Evolutionary conservation across 805 yeast species (phyloP), one percentile per base, ranked within the genome.

Genomic region (Blastobotrys chiropterorum): DNA sequence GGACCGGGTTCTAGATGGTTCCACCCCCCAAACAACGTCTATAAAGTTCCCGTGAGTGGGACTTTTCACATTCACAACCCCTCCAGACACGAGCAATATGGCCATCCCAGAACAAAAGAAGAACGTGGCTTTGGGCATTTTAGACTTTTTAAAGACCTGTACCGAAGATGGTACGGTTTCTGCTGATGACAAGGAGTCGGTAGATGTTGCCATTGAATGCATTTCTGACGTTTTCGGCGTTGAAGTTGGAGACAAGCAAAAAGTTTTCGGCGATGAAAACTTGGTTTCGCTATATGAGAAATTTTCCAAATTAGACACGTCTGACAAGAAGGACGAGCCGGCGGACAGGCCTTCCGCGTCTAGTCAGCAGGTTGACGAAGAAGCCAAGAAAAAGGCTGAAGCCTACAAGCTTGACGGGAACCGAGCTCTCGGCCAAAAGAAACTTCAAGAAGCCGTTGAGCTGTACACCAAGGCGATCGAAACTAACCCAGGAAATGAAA

Each of bases 161-260:
- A 78, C 85, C 16, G 65, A 76, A 45, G 76, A 77, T 56, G 86
- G 86, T 43, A 78, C 78, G 43, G 79, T 90, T 45, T 70, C 84
- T 38, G 86, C 82, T 56, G 98, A 92, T 57, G 87, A 83, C 65
- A 76, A 77, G 52, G 98, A 94, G 60, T 88, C 97, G 7, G 75
- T 92, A 60, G 97, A 90, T 59, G 95, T 92, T 48, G 98, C 98
- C 55, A 78, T 90, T 59, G 96, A 89, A 64, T 89, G 97, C 73
- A 80, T 94, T 53, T 80, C 86, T 20, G 98, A 90, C 62, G 89
- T 95, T 8, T 92, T 85, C 66, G 82, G 75, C 47, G 82, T 90
- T 21, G 74, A 78, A 57, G 75, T 77, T 59, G 75, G 76, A 38
- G 60, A 68, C 38, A 63, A 65, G 31, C 61, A 53, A 15, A 54